Evolutionary conservation across 306 rosid species (phyloP).

Genomic region (Pyrus bretschneideri): DNA sequence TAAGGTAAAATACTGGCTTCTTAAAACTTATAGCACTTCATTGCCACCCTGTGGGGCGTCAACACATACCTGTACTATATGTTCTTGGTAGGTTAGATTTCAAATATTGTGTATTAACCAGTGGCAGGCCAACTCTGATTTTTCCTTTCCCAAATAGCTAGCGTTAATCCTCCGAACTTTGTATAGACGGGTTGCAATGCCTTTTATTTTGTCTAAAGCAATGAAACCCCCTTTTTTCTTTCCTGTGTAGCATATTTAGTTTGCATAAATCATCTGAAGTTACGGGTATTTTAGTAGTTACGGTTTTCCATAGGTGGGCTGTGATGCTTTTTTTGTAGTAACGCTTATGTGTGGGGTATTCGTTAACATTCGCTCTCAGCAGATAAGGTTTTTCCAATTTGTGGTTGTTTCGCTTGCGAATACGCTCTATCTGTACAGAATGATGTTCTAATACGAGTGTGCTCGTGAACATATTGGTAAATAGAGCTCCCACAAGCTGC

Average conservation of each 20-base stretch:
- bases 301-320: too few species aligned
- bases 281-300: not conserved
- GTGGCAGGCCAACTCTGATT: conserved; percentile 19
- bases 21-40: conserved; percentile 3
- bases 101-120: conserved; percentile 26
- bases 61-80: conserved; percentile 38
- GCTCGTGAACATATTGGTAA: not conserved
- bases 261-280: not conserved
- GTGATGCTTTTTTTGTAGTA: too few species aligned
- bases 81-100: conserved; percentile 23
- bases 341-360: too few species aligned
- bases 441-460: not conserved
- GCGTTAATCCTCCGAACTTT: conserved; percentile 15
- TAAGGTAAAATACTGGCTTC: conserved; percentile 6
- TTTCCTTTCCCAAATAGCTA: not conserved
- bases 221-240: not conserved
- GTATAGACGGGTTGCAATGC: conserved; percentile 24
- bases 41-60: conserved; percentile 17
- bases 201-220: not conserved
- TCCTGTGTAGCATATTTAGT: not conserved
- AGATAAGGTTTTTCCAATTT: not conserved
- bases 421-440: not conserved
- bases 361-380: not conserved
- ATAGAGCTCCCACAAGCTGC: not conserved
- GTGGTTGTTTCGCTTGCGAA: not conserved